These are phyloP conservation scores for Pseudoturritis turrita DNA, from an alignment of 345 rosid species.

Conservation along the genomic window DNA sequence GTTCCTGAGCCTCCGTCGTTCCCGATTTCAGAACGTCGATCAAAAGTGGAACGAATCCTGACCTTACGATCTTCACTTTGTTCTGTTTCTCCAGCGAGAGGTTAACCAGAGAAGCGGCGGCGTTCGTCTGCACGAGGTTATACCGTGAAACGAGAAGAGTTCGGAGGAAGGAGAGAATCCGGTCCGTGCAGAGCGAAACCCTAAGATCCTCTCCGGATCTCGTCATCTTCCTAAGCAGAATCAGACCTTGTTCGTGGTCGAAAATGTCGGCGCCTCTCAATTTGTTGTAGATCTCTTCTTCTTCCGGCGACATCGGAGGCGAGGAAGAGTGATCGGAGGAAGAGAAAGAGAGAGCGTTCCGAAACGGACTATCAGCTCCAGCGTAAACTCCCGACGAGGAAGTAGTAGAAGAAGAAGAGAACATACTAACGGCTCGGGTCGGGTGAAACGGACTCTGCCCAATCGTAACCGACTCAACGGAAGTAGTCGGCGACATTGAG, in stretches of 20 bases:
- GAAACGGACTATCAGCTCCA: constrained; percentile 28
- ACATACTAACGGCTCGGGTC: constrained; percentile 59
- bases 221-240: constrained; percentile 55
- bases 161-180: constrained; percentile 48
- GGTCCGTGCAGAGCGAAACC: constrained; percentile 49
- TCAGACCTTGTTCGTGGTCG: constrained; percentile 61
- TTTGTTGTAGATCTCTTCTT: constrained; percentile 46
- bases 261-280: constrained; percentile 46
- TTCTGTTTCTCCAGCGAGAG: constrained; percentile 68
- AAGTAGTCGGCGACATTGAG: constrained; percentile 43
- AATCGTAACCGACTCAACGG: constrained; percentile 53
- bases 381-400: constrained; percentile 48
- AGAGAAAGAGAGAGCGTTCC: constrained; percentile 28
- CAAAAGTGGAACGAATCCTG: constrained; percentile 63
- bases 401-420: constrained; percentile 45
- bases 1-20: constrained; percentile 72
- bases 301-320: constrained; percentile 39
- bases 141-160: constrained; percentile 58
- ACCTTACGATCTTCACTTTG: constrained; percentile 69
- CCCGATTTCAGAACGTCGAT: constrained; percentile 70
- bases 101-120: constrained; percentile 74
- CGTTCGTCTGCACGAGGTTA: constrained; percentile 61
- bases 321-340: constrained; percentile 27
- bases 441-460: constrained; percentile 38
- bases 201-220: constrained; percentile 48